phyloP scores from a whole-genome alignment of 2,329 filamentous ascomycete species.

The Colletotrichum gigasporum region DNA sequence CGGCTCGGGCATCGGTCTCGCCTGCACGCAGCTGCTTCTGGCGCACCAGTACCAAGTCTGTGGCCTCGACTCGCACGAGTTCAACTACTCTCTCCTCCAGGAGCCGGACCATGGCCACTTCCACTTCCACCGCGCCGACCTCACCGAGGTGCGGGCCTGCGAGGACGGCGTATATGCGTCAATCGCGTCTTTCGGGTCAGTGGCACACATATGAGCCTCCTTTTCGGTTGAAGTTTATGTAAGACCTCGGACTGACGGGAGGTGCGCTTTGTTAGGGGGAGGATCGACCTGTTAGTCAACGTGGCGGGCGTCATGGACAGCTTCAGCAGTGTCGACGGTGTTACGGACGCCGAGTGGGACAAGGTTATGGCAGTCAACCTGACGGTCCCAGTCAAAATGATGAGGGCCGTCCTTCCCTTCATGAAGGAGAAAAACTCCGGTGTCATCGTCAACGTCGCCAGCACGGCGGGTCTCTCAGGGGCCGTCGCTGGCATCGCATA shows the following conservation, averaged over 20 bases:
- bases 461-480: conserved; percentile 46
- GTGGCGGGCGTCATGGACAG: conserved; percentile 54
- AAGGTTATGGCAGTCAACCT: conserved; percentile 51
- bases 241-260: background rate
- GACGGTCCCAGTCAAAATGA: conserved; percentile 53
- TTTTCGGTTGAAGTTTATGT: no score
- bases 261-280: conserved; percentile 10
- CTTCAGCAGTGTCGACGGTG: conserved; percentile 48
- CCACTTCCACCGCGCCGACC: conserved; percentile 45
- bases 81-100: conserved; percentile 34
- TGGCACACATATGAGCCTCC: no score
- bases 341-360: conserved; percentile 50
- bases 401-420: conserved; percentile 51
- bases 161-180: conserved; percentile 34
- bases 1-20: conserved; percentile 44
- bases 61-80: conserved; percentile 8
- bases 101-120: conserved; percentile 40
- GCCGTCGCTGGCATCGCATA: conserved; percentile 53
- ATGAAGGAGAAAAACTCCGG: conserved; percentile 51
- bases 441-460: conserved; percentile 52
- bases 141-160: conserved; percentile 39
- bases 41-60: conserved; percentile 22
- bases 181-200: conserved; percentile 13
- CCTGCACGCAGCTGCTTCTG: conserved; percentile 42
- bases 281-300: conserved; percentile 54